Conservation (phyloP, 2,329 filamentous ascomycete species). For the Botrytis sinoallii region DNA sequence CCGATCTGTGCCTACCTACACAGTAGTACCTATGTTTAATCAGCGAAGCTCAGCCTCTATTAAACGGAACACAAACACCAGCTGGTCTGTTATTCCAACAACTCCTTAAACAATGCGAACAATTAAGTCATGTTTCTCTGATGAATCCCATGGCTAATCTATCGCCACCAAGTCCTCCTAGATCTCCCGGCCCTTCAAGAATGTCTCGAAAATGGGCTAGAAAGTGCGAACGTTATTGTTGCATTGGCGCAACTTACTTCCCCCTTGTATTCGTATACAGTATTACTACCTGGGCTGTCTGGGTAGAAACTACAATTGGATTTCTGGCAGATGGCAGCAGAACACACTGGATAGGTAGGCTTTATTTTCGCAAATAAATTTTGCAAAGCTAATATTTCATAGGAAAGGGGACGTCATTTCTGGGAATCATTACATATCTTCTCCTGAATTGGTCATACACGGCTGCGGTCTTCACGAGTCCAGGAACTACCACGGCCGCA, state of each 20-base stretch:
- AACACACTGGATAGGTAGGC: slow-evolving; percentile 56
- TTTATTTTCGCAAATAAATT: neutral
- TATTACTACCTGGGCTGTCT: slow-evolving; percentile 90
- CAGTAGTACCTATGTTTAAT: neutral
- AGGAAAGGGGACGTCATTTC: slow-evolving; percentile 56
- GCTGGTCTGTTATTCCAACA: neutral
- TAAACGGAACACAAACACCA: slow-evolving; percentile 3
- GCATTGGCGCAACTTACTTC: slow-evolving; percentile 73
- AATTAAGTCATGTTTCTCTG: slow-evolving; percentile 7
- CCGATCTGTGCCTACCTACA: neutral
- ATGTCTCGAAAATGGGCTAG: slow-evolving; percentile 62
- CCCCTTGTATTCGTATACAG: slow-evolving; percentile 88
- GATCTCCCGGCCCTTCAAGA: slow-evolving; percentile 39
- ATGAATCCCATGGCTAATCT: slow-evolving; percentile 30
- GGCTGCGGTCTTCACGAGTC: slow-evolving; percentile 86
- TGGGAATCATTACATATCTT: slow-evolving; percentile 69
- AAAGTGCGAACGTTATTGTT: slow-evolving; percentile 80
- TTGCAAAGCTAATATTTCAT: slow-evolving; percentile 21
- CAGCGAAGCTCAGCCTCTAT: slow-evolving; percentile 1
- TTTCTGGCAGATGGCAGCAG: slow-evolving; percentile 46
- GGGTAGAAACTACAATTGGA: slow-evolving; percentile 76
- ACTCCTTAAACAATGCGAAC: slow-evolving; percentile 10
- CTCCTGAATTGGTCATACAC: slow-evolving; percentile 89
- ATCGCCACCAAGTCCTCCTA: slow-evolving; percentile 32
- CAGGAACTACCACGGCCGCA: slow-evolving; percentile 64